Evolutionary conservation across 768 basidiomycete genomes (phyloP), one percentile per base, ranked within the genome.

Genomic region (Tricholoma bakamatsutake): DNA sequence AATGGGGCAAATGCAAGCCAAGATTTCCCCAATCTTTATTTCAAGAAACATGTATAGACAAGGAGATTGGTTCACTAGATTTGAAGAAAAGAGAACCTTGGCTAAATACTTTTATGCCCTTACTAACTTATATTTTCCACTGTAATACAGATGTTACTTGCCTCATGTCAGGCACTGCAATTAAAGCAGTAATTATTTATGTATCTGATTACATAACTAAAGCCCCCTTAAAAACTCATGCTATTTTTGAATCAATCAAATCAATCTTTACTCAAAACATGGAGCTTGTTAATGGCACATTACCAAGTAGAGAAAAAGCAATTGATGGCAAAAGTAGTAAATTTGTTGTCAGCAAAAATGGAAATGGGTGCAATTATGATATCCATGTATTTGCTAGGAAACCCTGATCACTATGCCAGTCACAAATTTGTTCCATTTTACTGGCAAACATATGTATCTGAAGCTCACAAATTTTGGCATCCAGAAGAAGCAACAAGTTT

Each of bases 71-170:
- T 24, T 24, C 21, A 24, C 21, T 24, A 24, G 21, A 24, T 24
- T 24, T 24, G 21, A 24, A 24, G 69, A 72, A 73, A 55, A 4
- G 42, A 5, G 75, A 78, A 52, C 45, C 64, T 7, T 66, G 61
- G 70, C 57, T 78, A 0, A 79, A 79, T 55, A 72, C 64, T 0
- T 65, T 70, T 65, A 70, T n/a, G 66, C 66, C 66, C 8, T 24
- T 54, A 0, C 4, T 76, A 0, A 69, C 70, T 1, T 74, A 74
- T 59, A 21, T 73, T 0, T 24, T 74, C 3, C 31, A 70, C 10
- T 73, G 71, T 48, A 77, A 77, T 52, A 70, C 73, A 4, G 73
- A 76, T 62, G 66, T 73, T 0, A 71, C 73, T 0, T 67, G 68
- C 52, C 48, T 77, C 1, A 50, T 69, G n/a, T 75, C 72, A 17